Base-by-base conservation (phyloP, 2,329 filamentous ascomycete species). In the Fusarium nurragi region DNA sequence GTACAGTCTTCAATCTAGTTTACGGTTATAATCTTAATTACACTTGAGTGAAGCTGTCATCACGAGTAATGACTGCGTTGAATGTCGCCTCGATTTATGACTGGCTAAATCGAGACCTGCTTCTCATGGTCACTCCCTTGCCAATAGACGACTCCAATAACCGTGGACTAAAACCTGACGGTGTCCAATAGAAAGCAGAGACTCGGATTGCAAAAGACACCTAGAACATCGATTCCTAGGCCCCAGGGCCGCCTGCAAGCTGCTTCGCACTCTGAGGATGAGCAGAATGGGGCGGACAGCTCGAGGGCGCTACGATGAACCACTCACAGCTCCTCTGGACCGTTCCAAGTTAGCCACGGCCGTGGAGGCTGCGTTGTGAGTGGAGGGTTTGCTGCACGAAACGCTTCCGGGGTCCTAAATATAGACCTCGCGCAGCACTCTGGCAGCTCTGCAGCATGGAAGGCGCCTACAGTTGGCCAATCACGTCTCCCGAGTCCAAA, bases 401-500 rank as follows among this genome's bases (percentile, higher is more conserved):
- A 73, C 71, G 65, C 54, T 50, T 62, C 59, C 54, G 54, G 67
- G 60, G 62, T 62, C 56, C 74, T 77, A 77, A 76, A 74, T 75
- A 75, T 77, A 77, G 75, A 68, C 44, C 54, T 64, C 25, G 38
- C 47, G 59, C 56, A 55, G 36, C 41, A 45, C 62, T 66, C 62
- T 62, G 66, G 66, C 68, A 69, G 65, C 65, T 68, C 64, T 38
- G 37, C 32, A 60, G 36, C 57, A 47, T 64, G 62, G 65, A 70
- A 61, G 68, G 75, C 75, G 75, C 72, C 70, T 74, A 76, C 44
- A 22, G 23, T 37, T 8, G 49, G 37, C 75, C 75, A 76, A 76
- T 76, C 69, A 76, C 10, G 25, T 43, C 5, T 6, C 44, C 16
- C 28, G n/a, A 22, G 21, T 44, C 56, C 61, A 71, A 70, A 73